Evolutionary conservation across 345 rosid species (phyloP).

Genomic region (Eutrema yunnanense): DNA sequence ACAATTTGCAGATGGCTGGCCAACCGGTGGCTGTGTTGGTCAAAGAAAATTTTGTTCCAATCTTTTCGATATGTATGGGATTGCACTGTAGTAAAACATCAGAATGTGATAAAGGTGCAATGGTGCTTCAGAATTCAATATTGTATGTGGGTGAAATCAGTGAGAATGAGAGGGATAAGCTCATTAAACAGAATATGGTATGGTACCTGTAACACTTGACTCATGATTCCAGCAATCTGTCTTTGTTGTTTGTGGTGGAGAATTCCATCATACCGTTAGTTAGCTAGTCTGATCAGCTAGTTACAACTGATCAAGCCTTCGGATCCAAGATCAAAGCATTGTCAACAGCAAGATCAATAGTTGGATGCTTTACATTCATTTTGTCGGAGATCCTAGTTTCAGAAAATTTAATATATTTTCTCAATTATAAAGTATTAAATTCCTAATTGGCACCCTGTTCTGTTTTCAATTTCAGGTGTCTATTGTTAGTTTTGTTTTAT

Average conservation of each 20-base stretch:
- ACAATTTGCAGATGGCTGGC: slow-evolving; percentile 55
- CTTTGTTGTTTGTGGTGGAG: slow-evolving; percentile 13
- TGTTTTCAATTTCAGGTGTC: slow-evolving; percentile 59
- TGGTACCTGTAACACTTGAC: slow-evolving; percentile 15
- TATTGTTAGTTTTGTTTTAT: slow-evolving; percentile 67
- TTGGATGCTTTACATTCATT: slow-evolving; percentile 6
- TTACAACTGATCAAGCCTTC: background rate
- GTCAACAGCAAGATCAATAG: background rate
- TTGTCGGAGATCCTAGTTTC: slow-evolving; percentile 7
- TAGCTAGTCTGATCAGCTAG: slow-evolving; percentile 2
- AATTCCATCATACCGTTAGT: background rate
- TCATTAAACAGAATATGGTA: slow-evolving; percentile 85
- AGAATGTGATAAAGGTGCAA: slow-evolving; percentile 55
- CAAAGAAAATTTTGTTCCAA: slow-evolving; percentile 72
- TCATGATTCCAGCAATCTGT: slow-evolving; percentile 15
- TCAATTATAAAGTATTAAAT: background rate
- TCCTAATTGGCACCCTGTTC: slow-evolving; percentile 2
- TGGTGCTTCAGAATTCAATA: slow-evolving; percentile 62
- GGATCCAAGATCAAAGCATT: background rate
- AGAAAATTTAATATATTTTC: background rate
- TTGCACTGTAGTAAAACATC: slow-evolving; percentile 62
- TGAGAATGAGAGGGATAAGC: slow-evolving; percentile 75
- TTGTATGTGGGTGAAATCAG: slow-evolving; percentile 59
- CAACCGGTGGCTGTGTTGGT: slow-evolving; percentile 53
- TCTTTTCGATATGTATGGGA: slow-evolving; percentile 76